Base-by-base conservation (phyloP, 148 eudicot species). In the Simmondsia chinensis region DNA sequence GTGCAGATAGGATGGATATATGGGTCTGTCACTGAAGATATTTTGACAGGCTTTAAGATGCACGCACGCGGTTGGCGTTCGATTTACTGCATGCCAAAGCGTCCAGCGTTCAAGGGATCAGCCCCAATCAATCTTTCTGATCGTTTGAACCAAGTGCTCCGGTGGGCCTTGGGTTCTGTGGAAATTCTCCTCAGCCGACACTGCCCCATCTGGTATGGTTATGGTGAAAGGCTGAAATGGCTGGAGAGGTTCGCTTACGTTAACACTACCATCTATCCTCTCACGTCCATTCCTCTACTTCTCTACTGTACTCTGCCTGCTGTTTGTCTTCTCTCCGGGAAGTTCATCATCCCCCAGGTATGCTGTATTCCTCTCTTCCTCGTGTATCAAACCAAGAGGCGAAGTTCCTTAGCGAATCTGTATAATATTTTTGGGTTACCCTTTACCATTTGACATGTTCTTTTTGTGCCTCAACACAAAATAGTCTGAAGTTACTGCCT, bases 21-120 rank as follows among this genome's bases (percentile, higher is more conserved):
- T 60, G 94, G 94, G 25, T 83, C 93, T 40, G 93, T 82, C 8
- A 83, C 94, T 36, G 94, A 83, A 68, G 94, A 83, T 76, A 83
- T 83, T 76, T 80, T 83, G 54, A 83, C 87, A 12, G 94, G 94
- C 42, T 83, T 83, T 48, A 79, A 79, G 66, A 83, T 83, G 94
- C 94, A 83, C 60, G 83, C 94, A 9, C 94, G 87, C 51, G 94
- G 94, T 38, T 83, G 94, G 94, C 73, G 87, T 24, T 83, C 94
- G 15, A 73, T 83, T 9, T 83, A 83, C 59, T 83, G 94, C 30
- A 83, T 83, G 88, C 88, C 94, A 24, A 59, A 60, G 54, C 65
- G 80, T 14, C 69, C 94, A 32, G 94, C 94, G 38, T 83, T 83
- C 55, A 83, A 83, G 62, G 94, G 94, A 15, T 83, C 94, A n/a